Percentiles rank a stretch among this genome's conserved stretches.
Conservation (phyloP, 805 yeast genomes). For the Nakazawaea anatomiae region DNA sequence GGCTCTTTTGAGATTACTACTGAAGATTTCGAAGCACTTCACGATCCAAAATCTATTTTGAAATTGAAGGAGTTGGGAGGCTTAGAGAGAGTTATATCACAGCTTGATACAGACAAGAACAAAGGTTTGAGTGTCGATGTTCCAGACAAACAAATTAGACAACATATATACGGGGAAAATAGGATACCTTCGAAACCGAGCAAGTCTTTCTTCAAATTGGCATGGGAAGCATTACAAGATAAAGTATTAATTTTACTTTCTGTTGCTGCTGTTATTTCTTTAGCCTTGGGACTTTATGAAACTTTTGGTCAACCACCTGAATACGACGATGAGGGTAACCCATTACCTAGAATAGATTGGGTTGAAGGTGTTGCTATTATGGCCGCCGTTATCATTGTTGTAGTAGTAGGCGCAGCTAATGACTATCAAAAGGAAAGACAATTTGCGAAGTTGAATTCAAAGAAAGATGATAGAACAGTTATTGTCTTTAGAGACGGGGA, state of each 20-base stretch:
- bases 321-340: conserved; percentile 71
- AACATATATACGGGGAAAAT: conserved; percentile 59
- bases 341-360: conserved; percentile 88
- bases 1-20: conserved; percentile 18
- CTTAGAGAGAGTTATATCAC: conserved; percentile 24
- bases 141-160: conserved; percentile 30
- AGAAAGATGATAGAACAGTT: conserved; percentile 78
- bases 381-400: conserved; percentile 86
- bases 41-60: conserved; percentile 56
- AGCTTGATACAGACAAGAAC: conserved; percentile 29
- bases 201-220: conserved; percentile 60
- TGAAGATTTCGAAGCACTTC: conserved; percentile 39
- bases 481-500: conserved; percentile 71
- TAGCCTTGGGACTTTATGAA: conserved; percentile 88
- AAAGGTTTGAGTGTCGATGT: conserved; percentile 36
- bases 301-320: conserved; percentile 79
- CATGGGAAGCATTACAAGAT: conserved; percentile 85
- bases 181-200: conserved; percentile 64
- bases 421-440: conserved; percentile 96
- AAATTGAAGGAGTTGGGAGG: conserved; percentile 41
- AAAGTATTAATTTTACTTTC: conserved; percentile 80
- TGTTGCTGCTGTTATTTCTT: conserved; percentile 82
- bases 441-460: conserved; percentile 79
- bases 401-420: conserved; percentile 89
- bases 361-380: conserved; percentile 98